phyloP scores from a whole-genome alignment of 441 rosid species.

The Macaranga tanarius region DNA sequence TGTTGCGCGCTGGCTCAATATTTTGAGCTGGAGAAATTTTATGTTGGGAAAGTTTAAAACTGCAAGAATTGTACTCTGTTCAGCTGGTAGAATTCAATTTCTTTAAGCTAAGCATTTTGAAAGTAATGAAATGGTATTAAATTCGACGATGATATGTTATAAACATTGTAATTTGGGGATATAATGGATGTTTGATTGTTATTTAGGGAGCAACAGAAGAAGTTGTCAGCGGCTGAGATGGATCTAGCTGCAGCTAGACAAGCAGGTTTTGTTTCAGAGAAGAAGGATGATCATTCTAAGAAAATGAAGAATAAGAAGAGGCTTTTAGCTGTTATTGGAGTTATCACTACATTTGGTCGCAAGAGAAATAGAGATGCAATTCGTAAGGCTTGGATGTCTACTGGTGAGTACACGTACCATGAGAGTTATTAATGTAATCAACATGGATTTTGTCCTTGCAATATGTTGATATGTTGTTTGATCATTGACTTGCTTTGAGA shows the following conservation, averaged over 20 bases:
- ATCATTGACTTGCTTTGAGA: too few species aligned
- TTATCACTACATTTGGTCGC: conserved; percentile 67
- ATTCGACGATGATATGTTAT: too few species aligned
- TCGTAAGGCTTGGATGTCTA: conserved; percentile 91
- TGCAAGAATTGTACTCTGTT: too few species aligned
- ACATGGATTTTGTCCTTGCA: too few species aligned
- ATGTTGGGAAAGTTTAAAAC: too few species aligned
- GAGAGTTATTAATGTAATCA: not conserved
- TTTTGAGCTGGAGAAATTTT: too few species aligned
- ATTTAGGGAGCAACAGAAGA: conserved; percentile 80
- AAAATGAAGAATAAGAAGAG: conserved; percentile 33
- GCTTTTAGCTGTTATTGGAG: conserved; percentile 69
- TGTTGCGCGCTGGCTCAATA: too few species aligned
- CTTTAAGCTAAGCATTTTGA: too few species aligned
- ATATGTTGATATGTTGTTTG: too few species aligned
- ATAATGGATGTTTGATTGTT: conserved; percentile 8
- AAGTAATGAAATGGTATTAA: too few species aligned
- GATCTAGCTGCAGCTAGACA: conserved; percentile 62
- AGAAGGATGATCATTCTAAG: conserved; percentile 34
- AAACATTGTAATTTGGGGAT: too few species aligned
- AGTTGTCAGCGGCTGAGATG: conserved; percentile 57
- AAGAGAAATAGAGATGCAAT: conserved; percentile 79
- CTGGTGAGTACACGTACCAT: conserved; percentile 13
- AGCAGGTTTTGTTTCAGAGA: conserved; percentile 60
- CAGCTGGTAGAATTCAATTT: too few species aligned